Evolutionary conservation across 73 alveolate species (phyloP).

Genomic region (Effrenium voratum): DNA sequence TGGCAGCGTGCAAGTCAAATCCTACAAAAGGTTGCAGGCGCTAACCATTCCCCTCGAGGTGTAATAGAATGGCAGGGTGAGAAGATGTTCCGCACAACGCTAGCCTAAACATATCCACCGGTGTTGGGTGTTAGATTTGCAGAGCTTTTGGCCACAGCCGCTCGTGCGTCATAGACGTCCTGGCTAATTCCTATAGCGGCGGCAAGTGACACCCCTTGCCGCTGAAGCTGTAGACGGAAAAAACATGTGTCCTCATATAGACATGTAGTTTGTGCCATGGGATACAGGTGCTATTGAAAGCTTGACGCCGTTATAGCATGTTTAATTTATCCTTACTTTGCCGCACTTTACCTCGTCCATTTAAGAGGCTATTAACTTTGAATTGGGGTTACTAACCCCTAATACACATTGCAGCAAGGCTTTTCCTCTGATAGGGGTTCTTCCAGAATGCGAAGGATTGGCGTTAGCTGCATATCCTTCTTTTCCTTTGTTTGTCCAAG

Average conservation of each 20-base stretch:
- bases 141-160: neutral
- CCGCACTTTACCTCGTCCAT: neutral
- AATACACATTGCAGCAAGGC: too few species aligned
- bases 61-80: neutral
- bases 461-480: too few species aligned
- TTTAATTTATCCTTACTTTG: neutral
- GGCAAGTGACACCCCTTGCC: neutral
- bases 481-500: too few species aligned
- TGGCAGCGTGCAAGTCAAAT: too few species aligned
- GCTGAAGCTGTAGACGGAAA: too few species aligned
- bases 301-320: conserved; percentile 54
- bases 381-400: neutral
- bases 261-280: too few species aligned
- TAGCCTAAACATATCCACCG: conserved; percentile 19
- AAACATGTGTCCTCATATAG: too few species aligned
- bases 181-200: neutral
- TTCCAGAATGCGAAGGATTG: too few species aligned
- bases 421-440: too few species aligned
- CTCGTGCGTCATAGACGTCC: neutral
- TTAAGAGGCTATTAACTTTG: conserved; percentile 7
- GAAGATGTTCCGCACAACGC: neutral
- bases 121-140: neutral
- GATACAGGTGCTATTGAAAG: too few species aligned
- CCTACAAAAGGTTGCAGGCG: too few species aligned
- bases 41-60: neutral